Evolutionary conservation across 805 yeast species (phyloP), one percentile per base, ranked within the genome.

Genomic region (Candida nemodendra): DNA sequence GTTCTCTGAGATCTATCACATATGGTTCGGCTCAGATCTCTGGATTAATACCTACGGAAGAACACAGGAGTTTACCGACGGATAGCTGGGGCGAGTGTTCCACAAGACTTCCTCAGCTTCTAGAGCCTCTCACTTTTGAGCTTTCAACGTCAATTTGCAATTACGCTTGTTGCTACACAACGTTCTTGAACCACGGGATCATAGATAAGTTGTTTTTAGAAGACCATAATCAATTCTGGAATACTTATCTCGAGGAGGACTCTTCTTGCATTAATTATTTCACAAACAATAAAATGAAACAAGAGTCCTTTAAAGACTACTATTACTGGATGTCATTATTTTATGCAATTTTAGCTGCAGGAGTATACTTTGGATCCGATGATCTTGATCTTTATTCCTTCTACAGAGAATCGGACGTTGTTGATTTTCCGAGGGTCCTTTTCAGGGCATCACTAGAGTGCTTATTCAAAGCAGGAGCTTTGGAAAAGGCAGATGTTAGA

Each of bases 311-410:
- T 2, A 33, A 39, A 31, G 57, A 54, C 30, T 51, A 53, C 18
- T 48, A 51, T 27, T 54, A 48, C 34, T 53, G 57, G 59, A 47
- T 54, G 47, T 43, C 59, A 2, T 41, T 53, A 2, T 50, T 42
- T 27, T 51, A 52, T 31, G 46, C 55, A 9, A 44, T 48, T 11
- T 34, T 54, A 2, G 48, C 54, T 12, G 42, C 54, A 1, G 59
- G 59, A 3, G 29, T 48, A 11, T 48, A 43, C 30, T 53, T 50
- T 36, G 55, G 57, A 2, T 40, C 34, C 5, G 55, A 48, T n/a
- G 41, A 44, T 12, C 30, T 51, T 18, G 30, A 40, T 15, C 18
- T 27, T 1, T 8, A 25, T 6, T 32, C 39, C 6, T 44, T 51
- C 12, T 52, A 30, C 32, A 29, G 43, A 2, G 42, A 30, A 7